phyloP scores from a whole-genome alignment of 495 filamentous ascomycete genomes.

The Penicillium antarcticum region DNA sequence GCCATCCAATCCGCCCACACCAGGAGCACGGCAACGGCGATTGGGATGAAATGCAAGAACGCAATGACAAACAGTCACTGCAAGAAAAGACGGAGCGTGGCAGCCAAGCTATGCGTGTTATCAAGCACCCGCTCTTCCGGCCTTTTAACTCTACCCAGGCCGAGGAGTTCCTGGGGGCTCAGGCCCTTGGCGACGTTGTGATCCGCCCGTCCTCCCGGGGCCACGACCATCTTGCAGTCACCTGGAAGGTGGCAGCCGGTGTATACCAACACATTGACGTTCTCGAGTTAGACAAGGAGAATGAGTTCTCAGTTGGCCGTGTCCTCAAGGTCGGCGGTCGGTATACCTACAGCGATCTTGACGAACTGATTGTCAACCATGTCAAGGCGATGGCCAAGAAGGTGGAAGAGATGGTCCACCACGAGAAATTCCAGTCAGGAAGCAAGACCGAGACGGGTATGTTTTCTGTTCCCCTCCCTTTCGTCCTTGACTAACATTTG shows the following conservation, averaged over 20 bases:
- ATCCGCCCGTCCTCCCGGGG: constrained; percentile 94
- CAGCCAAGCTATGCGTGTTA: constrained; percentile 83
- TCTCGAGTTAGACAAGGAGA: constrained; percentile 92
- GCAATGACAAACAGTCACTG: constrained; percentile 69
- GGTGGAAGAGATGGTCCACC: constrained; percentile 89
- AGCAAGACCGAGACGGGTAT: constrained; percentile 82
- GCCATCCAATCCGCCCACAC: constrained; percentile 61
- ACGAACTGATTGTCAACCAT: constrained; percentile 95
- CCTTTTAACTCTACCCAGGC: constrained; percentile 91
- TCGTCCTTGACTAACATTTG: constrained; percentile 27
- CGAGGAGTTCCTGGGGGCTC: constrained; percentile 85
- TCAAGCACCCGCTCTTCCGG: constrained; percentile 94
- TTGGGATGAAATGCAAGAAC: constrained; percentile 83
- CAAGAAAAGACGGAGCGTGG: constrained; percentile 77
- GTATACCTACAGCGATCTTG: constrained; percentile 90
- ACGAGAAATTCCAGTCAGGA: constrained; percentile 85
- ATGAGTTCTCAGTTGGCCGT: constrained; percentile 86
- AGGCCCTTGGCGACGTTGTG: constrained; percentile 82
- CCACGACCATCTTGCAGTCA: constrained; percentile 89
- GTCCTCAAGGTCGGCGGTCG: constrained; percentile 78
- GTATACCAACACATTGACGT: constrained; percentile 98
- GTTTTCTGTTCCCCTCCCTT: constrained; percentile 24
- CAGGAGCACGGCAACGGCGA: constrained; percentile 69
- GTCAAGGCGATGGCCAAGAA: constrained; percentile 97
- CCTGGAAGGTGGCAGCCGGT: constrained; percentile 95